phyloP scores from a whole-genome alignment of 306 rosid genomes.

The Citrullus colocynthis region DNA sequence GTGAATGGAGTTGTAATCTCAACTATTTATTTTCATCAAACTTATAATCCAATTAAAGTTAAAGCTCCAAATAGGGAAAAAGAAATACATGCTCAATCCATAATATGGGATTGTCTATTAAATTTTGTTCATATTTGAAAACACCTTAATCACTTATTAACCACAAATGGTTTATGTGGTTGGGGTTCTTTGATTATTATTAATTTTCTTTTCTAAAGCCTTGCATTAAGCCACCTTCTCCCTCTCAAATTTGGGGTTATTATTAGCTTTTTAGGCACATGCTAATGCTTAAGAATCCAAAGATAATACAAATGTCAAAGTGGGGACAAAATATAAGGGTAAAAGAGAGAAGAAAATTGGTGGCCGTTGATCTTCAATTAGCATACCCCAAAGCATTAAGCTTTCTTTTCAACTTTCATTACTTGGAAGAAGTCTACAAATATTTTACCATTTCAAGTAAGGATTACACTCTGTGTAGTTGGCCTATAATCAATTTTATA shows the following conservation, averaged over 20 bases:
- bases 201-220: neutral
- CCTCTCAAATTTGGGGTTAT: neutral
- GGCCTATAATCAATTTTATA: neutral
- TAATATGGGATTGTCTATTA: constrained; percentile 11
- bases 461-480: neutral
- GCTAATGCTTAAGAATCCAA: constrained; percentile 9
- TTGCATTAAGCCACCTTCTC: too few relatives aligned
- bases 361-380: neutral
- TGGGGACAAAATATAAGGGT: neutral
- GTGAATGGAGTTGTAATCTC: neutral
- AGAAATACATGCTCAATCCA: neutral
- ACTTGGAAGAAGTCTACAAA: neutral
- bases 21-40: neutral
- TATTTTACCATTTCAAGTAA: neutral
- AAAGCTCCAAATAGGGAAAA: neutral
- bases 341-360: neutral
- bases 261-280: constrained; percentile 27
- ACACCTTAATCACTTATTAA: constrained; percentile 14
- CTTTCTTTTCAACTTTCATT: neutral
- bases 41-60: neutral
- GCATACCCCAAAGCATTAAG: neutral
- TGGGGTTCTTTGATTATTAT: neutral
- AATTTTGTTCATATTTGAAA: constrained; percentile 4
- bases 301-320: neutral
- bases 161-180: constrained; percentile 31